A percentile compares a stretch with the other conserved stretches of the same genome.
Conservation (phyloP, 345 rosid species). For the Salix exigua region DNA sequence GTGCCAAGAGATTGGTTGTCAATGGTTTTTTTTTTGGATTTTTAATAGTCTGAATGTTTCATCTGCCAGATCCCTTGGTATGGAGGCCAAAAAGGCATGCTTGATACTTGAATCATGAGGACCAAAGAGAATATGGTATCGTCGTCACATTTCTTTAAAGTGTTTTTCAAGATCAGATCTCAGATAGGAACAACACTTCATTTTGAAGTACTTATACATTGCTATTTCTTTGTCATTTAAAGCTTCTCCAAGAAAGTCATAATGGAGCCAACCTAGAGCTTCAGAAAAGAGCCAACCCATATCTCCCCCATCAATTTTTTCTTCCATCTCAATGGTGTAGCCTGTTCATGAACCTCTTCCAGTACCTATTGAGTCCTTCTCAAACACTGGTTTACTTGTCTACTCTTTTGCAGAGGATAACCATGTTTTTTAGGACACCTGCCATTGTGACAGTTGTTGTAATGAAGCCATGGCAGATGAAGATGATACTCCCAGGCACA, state of each 20-base stretch:
- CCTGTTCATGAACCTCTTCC: rapidly evolving
- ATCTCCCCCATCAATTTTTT: too few relatives aligned
- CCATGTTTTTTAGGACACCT: neutral
- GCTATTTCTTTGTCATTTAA: neutral
- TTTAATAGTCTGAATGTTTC: too few relatives aligned
- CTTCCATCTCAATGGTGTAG: neutral
- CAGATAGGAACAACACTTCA: neutral
- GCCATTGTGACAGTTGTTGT: neutral
- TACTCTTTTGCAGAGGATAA: neutral
- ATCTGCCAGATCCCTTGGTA: too few relatives aligned
- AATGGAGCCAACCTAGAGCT: neutral
- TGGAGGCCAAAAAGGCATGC: too few relatives aligned
- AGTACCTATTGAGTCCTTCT: neutral
- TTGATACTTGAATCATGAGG: neutral
- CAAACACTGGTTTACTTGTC: rapidly evolving
- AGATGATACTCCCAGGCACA: too few relatives aligned
- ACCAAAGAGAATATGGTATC: neutral
- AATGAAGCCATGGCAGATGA: rapidly evolving
- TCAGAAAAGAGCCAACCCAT: too few relatives aligned
- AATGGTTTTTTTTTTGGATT: too few relatives aligned
- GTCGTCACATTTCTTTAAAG: neutral
- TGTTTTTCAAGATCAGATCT: too few relatives aligned
- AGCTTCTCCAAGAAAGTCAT: neutral
- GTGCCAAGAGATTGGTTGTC: too few relatives aligned
- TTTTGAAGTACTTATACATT: neutral